Conservation (phyloP, 2,329 filamentous ascomycete species). For the Xylariaceae sp. region DNA sequence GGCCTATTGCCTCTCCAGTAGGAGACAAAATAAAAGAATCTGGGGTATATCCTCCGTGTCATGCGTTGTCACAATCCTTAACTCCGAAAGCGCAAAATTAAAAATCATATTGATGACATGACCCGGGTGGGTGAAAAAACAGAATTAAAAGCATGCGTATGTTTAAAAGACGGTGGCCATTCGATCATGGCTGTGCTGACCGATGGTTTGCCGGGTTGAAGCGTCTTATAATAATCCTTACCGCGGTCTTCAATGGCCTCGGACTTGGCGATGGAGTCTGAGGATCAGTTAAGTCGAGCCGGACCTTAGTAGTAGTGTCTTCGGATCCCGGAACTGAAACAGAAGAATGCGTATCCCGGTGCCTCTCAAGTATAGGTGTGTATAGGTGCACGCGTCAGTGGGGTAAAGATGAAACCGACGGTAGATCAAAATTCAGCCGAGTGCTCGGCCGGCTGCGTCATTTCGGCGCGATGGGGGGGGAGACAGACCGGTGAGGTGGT, state of each 20-base stretch:
- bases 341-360: constrained; percentile 3
- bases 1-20: constrained; percentile 1
- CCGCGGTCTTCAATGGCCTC: neutral
- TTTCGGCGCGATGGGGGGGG: constrained; percentile 50
- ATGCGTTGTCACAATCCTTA: constrained; percentile 26
- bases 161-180: neutral
- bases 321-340: constrained; percentile 16
- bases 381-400: neutral
- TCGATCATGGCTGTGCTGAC: neutral
- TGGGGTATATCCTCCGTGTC: constrained; percentile 36
- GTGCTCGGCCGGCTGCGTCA: constrained; percentile 56
- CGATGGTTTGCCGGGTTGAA: neutral
- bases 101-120: constrained; percentile 18
- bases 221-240: neutral
- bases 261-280: neutral
- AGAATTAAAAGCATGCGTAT: neutral
- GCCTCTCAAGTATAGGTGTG: constrained; percentile 13
- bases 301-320: constrained; percentile 10
- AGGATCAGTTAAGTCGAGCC: constrained; percentile 18
- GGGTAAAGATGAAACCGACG: constrained; percentile 8
- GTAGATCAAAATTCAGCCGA: constrained; percentile 37
- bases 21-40: constrained; percentile 22
- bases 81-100: constrained; percentile 26
- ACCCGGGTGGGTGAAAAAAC: neutral
- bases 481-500: constrained; percentile 50